Evolutionary conservation across 1,284 basidiomycete genomes (phyloP).

Genomic region (Naganishia cerealis): DNA sequence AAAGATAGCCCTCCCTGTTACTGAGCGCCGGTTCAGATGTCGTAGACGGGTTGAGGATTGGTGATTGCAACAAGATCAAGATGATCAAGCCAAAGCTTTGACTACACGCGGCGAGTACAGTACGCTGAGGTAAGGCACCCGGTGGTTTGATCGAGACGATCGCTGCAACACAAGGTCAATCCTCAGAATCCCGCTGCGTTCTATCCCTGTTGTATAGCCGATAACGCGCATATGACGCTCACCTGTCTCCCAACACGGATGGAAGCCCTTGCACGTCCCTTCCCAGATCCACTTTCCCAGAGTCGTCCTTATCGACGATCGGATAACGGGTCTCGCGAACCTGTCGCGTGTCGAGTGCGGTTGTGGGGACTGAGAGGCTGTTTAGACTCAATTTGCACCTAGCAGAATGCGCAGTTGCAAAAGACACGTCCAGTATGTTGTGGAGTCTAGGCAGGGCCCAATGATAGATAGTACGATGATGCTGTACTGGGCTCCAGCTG

Average conservation of each 20-base stretch:
- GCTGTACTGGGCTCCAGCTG: too few relatives aligned
- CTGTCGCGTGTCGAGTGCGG: too few relatives aligned
- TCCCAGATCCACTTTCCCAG: neutral
- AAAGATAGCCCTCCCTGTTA: neutral
- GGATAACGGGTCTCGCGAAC: neutral
- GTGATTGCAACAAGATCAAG: neutral
- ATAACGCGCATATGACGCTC: neutral
- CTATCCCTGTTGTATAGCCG: neutral
- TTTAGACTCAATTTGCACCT: too few relatives aligned
- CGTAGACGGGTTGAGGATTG: neutral
- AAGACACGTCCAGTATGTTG: too few relatives aligned
- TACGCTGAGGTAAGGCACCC: neutral
- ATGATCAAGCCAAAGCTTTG: neutral
- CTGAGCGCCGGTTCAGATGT: neutral
- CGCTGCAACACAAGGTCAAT: neutral
- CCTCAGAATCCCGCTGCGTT: neutral
- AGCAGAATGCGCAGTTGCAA: too few relatives aligned
- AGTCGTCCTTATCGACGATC: neutral
- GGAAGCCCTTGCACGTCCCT: neutral
- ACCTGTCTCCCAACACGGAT: neutral
- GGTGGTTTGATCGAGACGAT: constrained; percentile 4
- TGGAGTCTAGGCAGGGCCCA: too few relatives aligned
- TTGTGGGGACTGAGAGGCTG: too few relatives aligned
- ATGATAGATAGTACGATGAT: too few relatives aligned
- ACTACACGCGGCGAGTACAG: neutral